Evolutionary conservation across 2,329 filamentous ascomycete species (phyloP).

Genomic region (Arthroderma sp.): DNA sequence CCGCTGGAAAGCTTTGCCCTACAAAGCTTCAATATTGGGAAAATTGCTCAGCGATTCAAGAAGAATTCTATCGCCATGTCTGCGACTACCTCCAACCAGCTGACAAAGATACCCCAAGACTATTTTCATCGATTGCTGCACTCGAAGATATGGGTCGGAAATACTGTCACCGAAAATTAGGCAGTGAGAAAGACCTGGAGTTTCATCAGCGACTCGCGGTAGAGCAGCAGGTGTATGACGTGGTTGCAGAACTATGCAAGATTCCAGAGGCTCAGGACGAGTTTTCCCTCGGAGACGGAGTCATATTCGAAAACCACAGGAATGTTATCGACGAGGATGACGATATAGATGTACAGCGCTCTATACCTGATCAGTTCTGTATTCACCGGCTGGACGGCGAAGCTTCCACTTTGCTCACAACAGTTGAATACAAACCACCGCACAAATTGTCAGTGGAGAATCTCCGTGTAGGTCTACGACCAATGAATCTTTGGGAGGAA

Average conservation of each 20-base stretch:
- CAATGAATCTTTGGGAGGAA: conserved; percentile 3
- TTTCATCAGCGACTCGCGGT: conserved; percentile 14
- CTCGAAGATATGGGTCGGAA: neutral
- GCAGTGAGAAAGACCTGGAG: conserved; percentile 13
- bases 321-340: conserved; percentile 12
- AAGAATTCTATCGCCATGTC: conserved; percentile 1
- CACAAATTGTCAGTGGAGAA: conserved; percentile 9
- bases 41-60: neutral
- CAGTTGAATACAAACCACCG: conserved; percentile 15
- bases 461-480: neutral
- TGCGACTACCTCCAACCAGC: conserved; percentile 1
- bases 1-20: conserved; percentile 2
- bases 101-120: no score
- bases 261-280: conserved; percentile 13
- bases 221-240: conserved; percentile 14
- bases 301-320: conserved; percentile 5
- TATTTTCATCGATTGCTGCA: neutral
- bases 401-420: neutral
- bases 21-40: conserved; percentile 2
- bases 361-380: conserved; percentile 15
- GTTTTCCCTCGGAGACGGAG: conserved; percentile 8
- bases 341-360: neutral
- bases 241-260: conserved; percentile 15
- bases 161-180: conserved; percentile 8
- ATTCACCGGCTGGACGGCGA: conserved; percentile 10